Percentiles rank a stretch among this genome's conserved stretches.
Evolutionary conservation across 257 asterid genomes (phyloP).

Genomic region (Gynochthodes officinalis): DNA sequence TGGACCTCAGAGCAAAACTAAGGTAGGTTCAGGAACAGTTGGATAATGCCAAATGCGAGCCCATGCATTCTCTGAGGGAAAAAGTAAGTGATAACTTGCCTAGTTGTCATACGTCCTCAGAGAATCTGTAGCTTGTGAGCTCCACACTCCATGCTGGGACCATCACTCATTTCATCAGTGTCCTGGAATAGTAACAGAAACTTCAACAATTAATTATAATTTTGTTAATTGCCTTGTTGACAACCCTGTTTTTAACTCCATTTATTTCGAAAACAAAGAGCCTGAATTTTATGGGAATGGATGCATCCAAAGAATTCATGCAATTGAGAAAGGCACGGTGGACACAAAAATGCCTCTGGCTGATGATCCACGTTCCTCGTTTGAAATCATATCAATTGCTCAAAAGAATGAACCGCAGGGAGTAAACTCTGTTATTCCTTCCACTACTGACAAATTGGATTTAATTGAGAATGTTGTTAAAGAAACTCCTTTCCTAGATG

Average conservation of each 20-base stretch:
- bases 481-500: constrained; percentile 5
- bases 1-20: constrained; percentile 68
- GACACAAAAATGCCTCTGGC: constrained; percentile 23
- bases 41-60: constrained; percentile 32
- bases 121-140: constrained; percentile 15
- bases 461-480: constrained; percentile 4
- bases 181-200: constrained; percentile 16
- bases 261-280: constrained; percentile 13
- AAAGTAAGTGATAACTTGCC: constrained; percentile 21
- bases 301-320: constrained; percentile 25
- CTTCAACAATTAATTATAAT: constrained; percentile 11
- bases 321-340: constrained; percentile 25
- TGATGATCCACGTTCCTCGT: constrained; percentile 19
- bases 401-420: constrained; percentile 7
- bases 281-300: constrained; percentile 29
- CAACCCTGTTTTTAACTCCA: constrained; percentile 23
- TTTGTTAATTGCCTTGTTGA: constrained; percentile 21
- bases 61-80: constrained; percentile 13
- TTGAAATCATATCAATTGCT: constrained; percentile 6
- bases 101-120: constrained; percentile 15
- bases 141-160: constrained; percentile 12
- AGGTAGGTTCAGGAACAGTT: constrained; percentile 41
- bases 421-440: background rate
- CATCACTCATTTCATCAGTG: constrained; percentile 6
- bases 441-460: constrained; percentile 9